Conservation (phyloP, 179 eudicot genomes). For the Nepenthes alata region DNA sequence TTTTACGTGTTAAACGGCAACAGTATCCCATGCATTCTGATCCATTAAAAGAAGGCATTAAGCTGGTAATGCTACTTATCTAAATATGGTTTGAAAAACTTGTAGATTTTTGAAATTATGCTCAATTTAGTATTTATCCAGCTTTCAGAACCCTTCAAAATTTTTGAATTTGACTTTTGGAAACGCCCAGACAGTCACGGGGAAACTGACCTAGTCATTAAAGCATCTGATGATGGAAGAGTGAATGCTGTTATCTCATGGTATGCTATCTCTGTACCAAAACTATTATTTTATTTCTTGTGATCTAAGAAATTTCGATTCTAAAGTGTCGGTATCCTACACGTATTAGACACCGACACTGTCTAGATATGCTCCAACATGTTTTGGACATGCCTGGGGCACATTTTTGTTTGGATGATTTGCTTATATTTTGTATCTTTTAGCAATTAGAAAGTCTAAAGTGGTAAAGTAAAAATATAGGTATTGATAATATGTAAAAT, state of each 20-base stretch:
- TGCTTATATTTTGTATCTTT: no score
- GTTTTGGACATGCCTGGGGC: no score
- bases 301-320: neutral
- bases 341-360: no score
- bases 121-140: conserved; percentile 36
- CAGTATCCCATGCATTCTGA: conserved; percentile 78
- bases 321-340: no score
- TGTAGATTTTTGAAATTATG: conserved; percentile 2
- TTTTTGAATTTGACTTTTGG: conserved; percentile 89
- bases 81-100: neutral
- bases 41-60: conserved; percentile 50
- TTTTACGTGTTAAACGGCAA: conserved; percentile 38
- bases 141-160: conserved; percentile 96
- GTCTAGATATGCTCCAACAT: no score
- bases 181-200: conserved; percentile 80
- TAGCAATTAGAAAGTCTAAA: no score
- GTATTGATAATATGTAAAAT: no score
- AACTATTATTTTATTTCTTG: neutral
- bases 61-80: conserved; percentile 38
- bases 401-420: no score
- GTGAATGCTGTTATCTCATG: conserved; percentile 81
- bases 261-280: conserved; percentile 27
- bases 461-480: no score
- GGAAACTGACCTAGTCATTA: conserved; percentile 36
- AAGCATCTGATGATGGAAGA: conserved; percentile 55